Evolutionary conservation across 768 basidiomycete species (phyloP).

Genomic region (Porpolomopsis calyptriformis): DNA sequence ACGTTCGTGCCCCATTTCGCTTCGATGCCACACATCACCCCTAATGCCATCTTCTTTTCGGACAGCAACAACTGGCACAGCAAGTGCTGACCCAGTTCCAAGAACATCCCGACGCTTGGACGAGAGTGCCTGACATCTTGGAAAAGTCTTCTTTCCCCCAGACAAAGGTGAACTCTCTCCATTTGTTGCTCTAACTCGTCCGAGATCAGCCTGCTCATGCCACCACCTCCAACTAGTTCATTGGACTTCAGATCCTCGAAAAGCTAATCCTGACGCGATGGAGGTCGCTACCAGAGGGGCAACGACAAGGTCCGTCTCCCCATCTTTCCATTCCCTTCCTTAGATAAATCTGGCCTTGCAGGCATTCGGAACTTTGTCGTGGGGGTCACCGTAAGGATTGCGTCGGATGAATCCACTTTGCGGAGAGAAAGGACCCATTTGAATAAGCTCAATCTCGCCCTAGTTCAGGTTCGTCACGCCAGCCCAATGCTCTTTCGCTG

Average conservation of each 20-base stretch:
- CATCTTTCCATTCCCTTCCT: neutral
- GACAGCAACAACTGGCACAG: conserved; percentile 90
- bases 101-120: conserved; percentile 95
- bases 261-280: conserved; percentile 90
- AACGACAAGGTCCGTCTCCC: conserved; percentile 62
- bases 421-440: conserved; percentile 89
- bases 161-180: conserved; percentile 48
- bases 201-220: conserved; percentile 8
- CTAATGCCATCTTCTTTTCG: conserved; percentile 7
- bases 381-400: conserved; percentile 82
- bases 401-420: conserved; percentile 81
- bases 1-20: conserved; percentile 40
- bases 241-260: conserved; percentile 94
- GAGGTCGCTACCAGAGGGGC: conserved; percentile 91
- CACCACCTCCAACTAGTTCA: conserved; percentile 48
- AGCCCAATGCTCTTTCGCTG: conserved; percentile 5
- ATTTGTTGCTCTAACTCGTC: neutral
- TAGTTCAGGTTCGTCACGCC: conserved; percentile 65
- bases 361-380: conserved; percentile 98
- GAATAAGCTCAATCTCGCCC: conserved; percentile 92
- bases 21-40: conserved; percentile 5
- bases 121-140: conserved; percentile 87
- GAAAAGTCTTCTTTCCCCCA: conserved; percentile 78
- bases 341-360: conserved; percentile 18
- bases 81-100: conserved; percentile 92